Evolutionary conservation across 2,329 filamentous ascomycete species (phyloP).

Genomic region (Drechmeria coniospora): DNA sequence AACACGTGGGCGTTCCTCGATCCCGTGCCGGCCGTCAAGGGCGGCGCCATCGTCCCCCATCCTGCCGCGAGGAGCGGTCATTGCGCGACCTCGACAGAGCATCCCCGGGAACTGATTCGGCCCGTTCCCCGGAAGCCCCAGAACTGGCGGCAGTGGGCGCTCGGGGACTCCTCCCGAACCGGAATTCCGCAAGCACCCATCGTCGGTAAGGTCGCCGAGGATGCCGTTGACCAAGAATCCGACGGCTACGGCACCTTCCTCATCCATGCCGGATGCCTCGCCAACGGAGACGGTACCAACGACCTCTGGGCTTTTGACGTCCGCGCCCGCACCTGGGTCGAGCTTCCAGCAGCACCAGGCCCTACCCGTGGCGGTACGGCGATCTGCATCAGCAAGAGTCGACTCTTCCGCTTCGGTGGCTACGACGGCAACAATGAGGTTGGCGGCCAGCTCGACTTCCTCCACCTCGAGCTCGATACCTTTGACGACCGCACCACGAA

Average conservation of each 20-base stretch:
- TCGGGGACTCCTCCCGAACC: constrained; percentile 36
- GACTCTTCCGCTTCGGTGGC: constrained; percentile 66
- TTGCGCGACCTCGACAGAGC: constrained; percentile 38
- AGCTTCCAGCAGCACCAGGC: constrained; percentile 51
- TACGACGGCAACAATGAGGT: constrained; percentile 57
- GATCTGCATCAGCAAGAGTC: constrained; percentile 46
- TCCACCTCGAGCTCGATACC: constrained; percentile 40
- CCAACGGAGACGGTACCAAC: constrained; percentile 39
- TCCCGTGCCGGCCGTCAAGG: constrained; percentile 33
- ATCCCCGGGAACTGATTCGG: constrained; percentile 34
- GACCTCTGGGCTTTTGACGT: constrained; percentile 74
- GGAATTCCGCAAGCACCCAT: constrained; percentile 45
- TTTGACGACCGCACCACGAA: constrained; percentile 33
- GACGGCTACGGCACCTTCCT: constrained; percentile 54
- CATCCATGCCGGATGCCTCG: constrained; percentile 61
- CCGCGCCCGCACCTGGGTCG: constrained; percentile 46
- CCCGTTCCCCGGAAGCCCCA: constrained; percentile 20
- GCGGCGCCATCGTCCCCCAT: constrained; percentile 21
- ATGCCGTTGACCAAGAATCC: constrained; percentile 42
- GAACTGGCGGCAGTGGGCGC: constrained; percentile 40
- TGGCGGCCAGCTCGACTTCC: constrained; percentile 55
- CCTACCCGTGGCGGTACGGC: constrained; percentile 51
- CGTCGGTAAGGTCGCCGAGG: constrained; percentile 39
- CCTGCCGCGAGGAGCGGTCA: constrained; percentile 61
- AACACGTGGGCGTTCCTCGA: constrained; percentile 49